Conservation (phyloP, 257 asterid genomes). For the Nicotiana benthamiana region DNA sequence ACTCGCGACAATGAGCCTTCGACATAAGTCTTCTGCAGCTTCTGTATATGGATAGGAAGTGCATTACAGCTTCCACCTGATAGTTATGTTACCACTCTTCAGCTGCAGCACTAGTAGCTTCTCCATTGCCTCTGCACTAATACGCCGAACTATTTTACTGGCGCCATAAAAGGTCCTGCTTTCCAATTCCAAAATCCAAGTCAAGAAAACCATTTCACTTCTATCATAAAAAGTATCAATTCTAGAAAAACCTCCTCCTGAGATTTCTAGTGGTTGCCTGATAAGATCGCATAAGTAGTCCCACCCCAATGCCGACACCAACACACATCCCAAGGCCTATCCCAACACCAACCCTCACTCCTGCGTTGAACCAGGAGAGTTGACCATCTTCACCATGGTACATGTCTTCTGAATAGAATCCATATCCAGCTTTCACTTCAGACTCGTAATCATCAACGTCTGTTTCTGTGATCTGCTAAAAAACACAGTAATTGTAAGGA, state of each 20-base stretch:
- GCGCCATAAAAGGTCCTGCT: neutral
- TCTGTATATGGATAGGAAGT: neutral
- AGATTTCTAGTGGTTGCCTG: slow-evolving; percentile 32
- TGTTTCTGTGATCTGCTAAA: slow-evolving; percentile 24
- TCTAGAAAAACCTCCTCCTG: slow-evolving; percentile 32
- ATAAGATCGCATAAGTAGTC: slow-evolving; percentile 35
- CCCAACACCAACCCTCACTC: slow-evolving; percentile 42
- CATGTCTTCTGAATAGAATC: slow-evolving; percentile 28
- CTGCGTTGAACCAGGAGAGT: slow-evolving; percentile 34
- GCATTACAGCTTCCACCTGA: neutral
- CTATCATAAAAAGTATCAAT: neutral
- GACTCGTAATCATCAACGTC: slow-evolving; percentile 20
- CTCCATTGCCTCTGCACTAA: slow-evolving; percentile 3
- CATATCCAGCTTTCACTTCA: slow-evolving; percentile 20
- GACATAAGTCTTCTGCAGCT: neutral
- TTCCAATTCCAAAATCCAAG: neutral
- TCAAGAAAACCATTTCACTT: neutral
- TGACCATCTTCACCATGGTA: slow-evolving; percentile 31
- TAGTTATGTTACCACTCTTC: neutral
- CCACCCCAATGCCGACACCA: slow-evolving; percentile 38
- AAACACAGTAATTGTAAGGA: neutral
- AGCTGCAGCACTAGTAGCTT: neutral
- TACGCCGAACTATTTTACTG: neutral
- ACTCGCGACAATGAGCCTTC: neutral
- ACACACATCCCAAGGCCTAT: slow-evolving; percentile 42